Percentiles rank a stretch among this genome's conserved stretches.
These are phyloP conservation scores for Macrophomina phaseolina DNA, from an alignment of 2,329 filamentous ascomycete genomes.

Conservation along the genomic window DNA sequence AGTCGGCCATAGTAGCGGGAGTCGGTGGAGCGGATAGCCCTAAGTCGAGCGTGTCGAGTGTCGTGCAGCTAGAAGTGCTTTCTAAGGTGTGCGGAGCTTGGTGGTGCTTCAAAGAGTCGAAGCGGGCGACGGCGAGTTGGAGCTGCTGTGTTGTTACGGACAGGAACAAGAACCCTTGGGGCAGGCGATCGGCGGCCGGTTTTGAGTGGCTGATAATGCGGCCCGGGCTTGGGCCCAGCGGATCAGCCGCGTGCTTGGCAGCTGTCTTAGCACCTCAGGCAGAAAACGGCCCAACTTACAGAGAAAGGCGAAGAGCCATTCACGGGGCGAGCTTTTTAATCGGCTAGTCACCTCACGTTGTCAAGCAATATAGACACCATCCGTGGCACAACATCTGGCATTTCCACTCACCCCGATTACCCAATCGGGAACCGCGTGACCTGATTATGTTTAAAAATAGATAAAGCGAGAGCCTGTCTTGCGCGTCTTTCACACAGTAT, in stretches of 20 bases:
- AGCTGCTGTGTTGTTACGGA: conserved; percentile 19
- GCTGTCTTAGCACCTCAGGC: neutral
- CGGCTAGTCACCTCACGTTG: neutral
- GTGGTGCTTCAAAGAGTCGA: neutral
- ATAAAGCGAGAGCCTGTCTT: too few relatives aligned
- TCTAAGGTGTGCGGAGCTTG: neutral
- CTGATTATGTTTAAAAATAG: neutral
- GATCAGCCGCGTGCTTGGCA: conserved; percentile 5
- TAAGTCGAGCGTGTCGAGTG: neutral
- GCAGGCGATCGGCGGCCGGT: conserved; percentile 16
- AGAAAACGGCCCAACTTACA: neutral
- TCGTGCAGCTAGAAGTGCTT: neutral
- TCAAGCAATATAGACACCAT: too few relatives aligned
- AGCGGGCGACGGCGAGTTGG: conserved; percentile 1
- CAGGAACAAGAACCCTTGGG: conserved; percentile 16
- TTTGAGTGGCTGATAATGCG: conserved; percentile 15
- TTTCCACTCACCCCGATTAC: neutral
- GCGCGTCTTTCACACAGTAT: too few relatives aligned
- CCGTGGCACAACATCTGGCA: neutral
- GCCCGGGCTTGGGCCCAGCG: neutral
- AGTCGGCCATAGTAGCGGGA: conserved; percentile 15
- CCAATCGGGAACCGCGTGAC: neutral
- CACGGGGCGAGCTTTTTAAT: neutral
- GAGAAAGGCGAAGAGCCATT: conserved; percentile 5
- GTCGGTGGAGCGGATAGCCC: neutral